Percentiles rank a stretch among this genome's conserved stretches.
Conservation (phyloP, 768 basidiomycete species). For the Lactarius sp. region DNA sequence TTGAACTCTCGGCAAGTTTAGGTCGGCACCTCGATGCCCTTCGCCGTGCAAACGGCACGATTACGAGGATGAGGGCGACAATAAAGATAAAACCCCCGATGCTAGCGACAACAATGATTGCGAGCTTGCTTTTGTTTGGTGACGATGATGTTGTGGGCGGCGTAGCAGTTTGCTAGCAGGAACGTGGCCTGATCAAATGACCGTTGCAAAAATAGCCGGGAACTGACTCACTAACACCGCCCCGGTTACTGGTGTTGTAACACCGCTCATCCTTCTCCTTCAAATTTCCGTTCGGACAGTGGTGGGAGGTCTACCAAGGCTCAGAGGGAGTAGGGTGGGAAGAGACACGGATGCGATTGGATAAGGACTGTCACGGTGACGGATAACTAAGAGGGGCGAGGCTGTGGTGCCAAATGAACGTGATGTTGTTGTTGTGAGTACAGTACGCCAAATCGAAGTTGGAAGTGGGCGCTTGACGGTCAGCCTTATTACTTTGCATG, state of each 20-base stretch:
- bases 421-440: neutral
- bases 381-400: constrained; percentile 1
- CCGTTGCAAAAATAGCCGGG: neutral
- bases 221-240: constrained; percentile 1
- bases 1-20: neutral
- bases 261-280: constrained; percentile 7
- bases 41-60: constrained; percentile 20
- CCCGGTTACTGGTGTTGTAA: neutral
- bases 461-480: constrained; percentile 6
- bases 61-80: constrained; percentile 15
- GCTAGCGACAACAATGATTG: constrained; percentile 19
- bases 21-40: constrained; percentile 7
- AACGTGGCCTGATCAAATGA: constrained; percentile 21
- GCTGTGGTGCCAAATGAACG: neutral
- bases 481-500: neutral
- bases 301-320: neutral
- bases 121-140: constrained; percentile 12
- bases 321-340: neutral
- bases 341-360: neutral
- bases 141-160: neutral
- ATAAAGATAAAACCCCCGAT: constrained; percentile 22
- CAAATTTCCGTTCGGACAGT: neutral
- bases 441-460: neutral
- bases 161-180: neutral
- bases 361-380: too few species aligned